Evolutionary conservation across 169 alveolate species (phyloP).

Genomic region (Amoebophrya sp.): DNA sequence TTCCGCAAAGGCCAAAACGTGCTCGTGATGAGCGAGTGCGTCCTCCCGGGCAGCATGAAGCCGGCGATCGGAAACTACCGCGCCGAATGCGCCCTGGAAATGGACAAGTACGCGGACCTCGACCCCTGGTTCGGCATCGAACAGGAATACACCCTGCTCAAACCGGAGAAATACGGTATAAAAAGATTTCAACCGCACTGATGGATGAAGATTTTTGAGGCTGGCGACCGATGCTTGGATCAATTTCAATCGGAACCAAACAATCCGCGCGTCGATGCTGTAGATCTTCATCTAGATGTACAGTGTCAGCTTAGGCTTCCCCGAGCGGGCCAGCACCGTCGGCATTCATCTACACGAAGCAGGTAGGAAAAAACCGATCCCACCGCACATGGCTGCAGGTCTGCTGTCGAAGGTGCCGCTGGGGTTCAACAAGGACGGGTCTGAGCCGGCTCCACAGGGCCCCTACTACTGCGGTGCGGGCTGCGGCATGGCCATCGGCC

Average conservation of each 20-base stretch:
- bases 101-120: slow-evolving; percentile 16
- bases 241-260: neutral
- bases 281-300: neutral
- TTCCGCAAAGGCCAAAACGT: neutral
- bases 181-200: neutral
- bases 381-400: neutral
- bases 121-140: slow-evolving; percentile 33
- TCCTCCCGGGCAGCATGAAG: neutral
- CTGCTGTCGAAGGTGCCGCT: slow-evolving; percentile 9
- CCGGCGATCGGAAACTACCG: neutral
- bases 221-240: neutral
- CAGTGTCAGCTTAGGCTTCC: neutral
- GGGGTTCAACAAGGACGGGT: slow-evolving; percentile 13
- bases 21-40: neutral
- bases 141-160: slow-evolving; percentile 30
- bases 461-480: slow-evolving; percentile 26
- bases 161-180: neutral
- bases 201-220: neutral
- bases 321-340: no score
- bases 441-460: slow-evolving; percentile 27
- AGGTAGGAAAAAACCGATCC: no score
- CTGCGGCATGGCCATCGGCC: slow-evolving; percentile 20
- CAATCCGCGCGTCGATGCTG: neutral
- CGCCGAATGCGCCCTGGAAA: neutral
- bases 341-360: no score